Evolutionary conservation across 371 early-diverging fungal genomes (phyloP).

Genomic region (Fennellomyces sp.): DNA sequence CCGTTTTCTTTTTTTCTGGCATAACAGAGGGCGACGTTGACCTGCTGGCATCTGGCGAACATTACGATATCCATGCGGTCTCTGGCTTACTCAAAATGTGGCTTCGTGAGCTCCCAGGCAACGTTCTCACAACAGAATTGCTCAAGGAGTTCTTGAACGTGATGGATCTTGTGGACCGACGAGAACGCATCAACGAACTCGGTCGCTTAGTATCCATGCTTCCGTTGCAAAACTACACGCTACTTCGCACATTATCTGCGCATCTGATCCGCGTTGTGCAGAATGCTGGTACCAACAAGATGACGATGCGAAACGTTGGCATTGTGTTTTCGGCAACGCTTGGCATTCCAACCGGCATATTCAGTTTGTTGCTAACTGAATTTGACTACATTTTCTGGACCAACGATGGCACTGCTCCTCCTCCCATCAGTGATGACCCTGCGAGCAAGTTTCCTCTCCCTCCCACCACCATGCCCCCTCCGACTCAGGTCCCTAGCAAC

Average conservation of each 20-base stretch:
- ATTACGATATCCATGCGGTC: slow-evolving; percentile 89
- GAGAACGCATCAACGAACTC: slow-evolving; percentile 54
- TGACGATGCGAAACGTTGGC: slow-evolving; percentile 71
- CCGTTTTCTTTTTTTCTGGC: too few species aligned
- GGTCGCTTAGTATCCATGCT: slow-evolving; percentile 52
- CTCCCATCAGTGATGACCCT: not conserved
- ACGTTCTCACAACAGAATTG: slow-evolving; percentile 80
- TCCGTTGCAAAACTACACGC: slow-evolving; percentile 60
- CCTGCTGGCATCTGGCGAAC: slow-evolving; percentile 51
- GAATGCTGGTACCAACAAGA: slow-evolving; percentile 59
- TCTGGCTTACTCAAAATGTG: slow-evolving; percentile 92
- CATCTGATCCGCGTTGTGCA: slow-evolving; percentile 67
- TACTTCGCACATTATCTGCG: slow-evolving; percentile 57
- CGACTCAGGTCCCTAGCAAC: not conserved
- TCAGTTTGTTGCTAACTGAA: slow-evolving; percentile 64
- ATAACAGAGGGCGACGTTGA: slow-evolving; percentile 40
- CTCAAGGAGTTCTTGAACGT: slow-evolving; percentile 79
- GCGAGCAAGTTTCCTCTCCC: not conserved
- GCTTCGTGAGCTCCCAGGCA: slow-evolving; percentile 86
- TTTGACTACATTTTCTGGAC: slow-evolving; percentile 59
- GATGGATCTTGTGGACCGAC: slow-evolving; percentile 58
- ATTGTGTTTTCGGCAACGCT: slow-evolving; percentile 77
- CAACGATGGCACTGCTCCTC: slow-evolving; percentile 6
- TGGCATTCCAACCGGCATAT: slow-evolving; percentile 65
- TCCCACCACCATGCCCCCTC: not conserved